Evolutionary conservation across 1,284 basidiomycete species (phyloP).

Genomic region (Ganoderma multipileum): DNA sequence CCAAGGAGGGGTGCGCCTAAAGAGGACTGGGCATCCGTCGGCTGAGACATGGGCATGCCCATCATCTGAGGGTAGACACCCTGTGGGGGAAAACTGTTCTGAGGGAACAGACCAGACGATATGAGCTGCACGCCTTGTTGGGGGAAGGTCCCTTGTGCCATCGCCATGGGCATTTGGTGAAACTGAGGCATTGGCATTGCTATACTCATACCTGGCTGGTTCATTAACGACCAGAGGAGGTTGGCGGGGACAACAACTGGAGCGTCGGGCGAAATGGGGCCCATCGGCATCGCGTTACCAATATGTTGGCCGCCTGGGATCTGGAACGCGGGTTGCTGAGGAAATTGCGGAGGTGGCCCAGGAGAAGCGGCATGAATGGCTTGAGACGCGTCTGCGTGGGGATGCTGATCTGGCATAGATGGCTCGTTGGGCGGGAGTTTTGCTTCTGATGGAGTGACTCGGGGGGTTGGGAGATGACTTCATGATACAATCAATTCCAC

Average conservation of each 20-base stretch:
- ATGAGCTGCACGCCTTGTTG: conserved; percentile 19
- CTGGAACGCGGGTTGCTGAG: conserved; percentile 13
- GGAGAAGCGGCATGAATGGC: conserved; percentile 1
- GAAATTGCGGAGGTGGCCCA: conserved; percentile 5
- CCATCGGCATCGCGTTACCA: conserved; percentile 8
- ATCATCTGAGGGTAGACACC: conserved; percentile 8
- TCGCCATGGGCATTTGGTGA: conserved; percentile 13
- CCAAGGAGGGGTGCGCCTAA: conserved; percentile 1
- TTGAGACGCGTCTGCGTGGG: conserved; percentile 6
- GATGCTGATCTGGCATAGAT: conserved; percentile 18
- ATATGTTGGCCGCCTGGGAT: conserved; percentile 8
- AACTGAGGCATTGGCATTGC: conserved; percentile 17
- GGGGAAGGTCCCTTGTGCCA: conserved; percentile 17
- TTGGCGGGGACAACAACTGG: conserved; percentile 20
- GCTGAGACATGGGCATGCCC: conserved; percentile 11
- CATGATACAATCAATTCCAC: conserved; percentile 24
- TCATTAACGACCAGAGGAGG: conserved; percentile 13
- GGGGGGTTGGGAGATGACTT: conserved; percentile 64
- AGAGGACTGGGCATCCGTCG: conserved; percentile 2
- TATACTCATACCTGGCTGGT: conserved; percentile 13
- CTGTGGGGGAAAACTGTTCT: not conserved
- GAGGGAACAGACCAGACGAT: conserved; percentile 14
- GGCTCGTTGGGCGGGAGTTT: conserved; percentile 9
- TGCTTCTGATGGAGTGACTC: conserved; percentile 56
- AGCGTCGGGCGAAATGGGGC: conserved; percentile 17